These are phyloP conservation scores for Uronychia setigera DNA, from an alignment of 73 alveolate genomes.

Conservation along the genomic window DNA sequence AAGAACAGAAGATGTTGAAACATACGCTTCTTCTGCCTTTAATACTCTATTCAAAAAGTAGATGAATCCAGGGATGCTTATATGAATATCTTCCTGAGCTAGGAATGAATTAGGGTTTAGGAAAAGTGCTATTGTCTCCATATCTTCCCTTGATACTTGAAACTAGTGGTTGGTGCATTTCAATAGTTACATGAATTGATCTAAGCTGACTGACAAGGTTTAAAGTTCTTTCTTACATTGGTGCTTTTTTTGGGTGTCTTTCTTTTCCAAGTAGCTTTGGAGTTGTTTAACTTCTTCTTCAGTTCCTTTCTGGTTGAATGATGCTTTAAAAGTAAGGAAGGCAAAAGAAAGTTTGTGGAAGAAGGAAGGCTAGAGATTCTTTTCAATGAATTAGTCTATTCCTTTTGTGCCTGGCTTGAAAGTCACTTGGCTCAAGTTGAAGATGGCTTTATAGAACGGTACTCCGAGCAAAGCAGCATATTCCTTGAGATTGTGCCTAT, in stretches of 20 bases:
- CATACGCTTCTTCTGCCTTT: too few relatives aligned
- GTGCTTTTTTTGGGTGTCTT: neutral
- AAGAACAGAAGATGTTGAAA: too few relatives aligned
- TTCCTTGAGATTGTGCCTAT: neutral
- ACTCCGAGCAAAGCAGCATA: neutral
- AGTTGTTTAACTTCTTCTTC: neutral
- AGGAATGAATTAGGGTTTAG: too few relatives aligned
- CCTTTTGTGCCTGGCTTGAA: neutral
- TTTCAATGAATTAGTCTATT: neutral
- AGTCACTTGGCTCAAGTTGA: neutral
- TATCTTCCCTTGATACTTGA: too few relatives aligned
- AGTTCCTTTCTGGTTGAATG: neutral
- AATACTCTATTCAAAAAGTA: too few relatives aligned
- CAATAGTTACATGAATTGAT: too few relatives aligned
- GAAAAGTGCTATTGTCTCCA: too few relatives aligned
- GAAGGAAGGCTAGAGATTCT: neutral
- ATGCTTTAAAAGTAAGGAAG: neutral
- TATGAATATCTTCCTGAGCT: too few relatives aligned
- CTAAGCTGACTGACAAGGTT: too few relatives aligned
- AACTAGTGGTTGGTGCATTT: too few relatives aligned
- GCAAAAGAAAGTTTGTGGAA: neutral
- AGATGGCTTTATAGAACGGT: neutral
- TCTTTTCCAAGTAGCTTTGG: neutral
- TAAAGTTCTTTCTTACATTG: too few relatives aligned
- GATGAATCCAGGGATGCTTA: too few relatives aligned